Conservation (phyloP, 2,329 filamentous ascomycete species). For the Bipolaris victoriae region DNA sequence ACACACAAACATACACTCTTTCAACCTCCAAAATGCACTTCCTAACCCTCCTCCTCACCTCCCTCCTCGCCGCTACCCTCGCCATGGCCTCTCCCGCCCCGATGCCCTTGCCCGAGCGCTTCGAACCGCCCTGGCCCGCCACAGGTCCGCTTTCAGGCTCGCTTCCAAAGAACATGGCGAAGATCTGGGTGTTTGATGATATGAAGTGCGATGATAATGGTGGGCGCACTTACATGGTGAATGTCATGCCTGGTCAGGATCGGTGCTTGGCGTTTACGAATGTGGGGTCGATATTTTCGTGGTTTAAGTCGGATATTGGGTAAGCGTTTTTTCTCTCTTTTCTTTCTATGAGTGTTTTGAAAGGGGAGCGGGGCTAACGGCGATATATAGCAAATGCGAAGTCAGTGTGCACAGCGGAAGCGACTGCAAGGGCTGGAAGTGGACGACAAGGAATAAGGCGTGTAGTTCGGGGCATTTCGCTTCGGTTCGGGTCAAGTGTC, state of each 20-base stretch:
- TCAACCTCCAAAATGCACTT: constrained; percentile 1
- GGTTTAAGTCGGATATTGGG: constrained; percentile 8
- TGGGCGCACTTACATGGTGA: constrained; percentile 1
- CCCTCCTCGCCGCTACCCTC: background rate
- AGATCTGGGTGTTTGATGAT: constrained; percentile 4
- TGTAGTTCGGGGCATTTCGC: background rate
- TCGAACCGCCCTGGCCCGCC: background rate
- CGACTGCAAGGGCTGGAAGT: background rate
- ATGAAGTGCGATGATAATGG: background rate
- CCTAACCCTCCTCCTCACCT: background rate
- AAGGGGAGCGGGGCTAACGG: background rate
- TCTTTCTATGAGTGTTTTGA: background rate
- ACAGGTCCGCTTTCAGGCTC: background rate
- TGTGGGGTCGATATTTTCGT: constrained; percentile 1
- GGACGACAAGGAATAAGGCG: background rate
- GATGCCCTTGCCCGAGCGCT: background rate
- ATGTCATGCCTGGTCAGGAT: constrained; percentile 2
- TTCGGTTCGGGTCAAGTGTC: constrained; percentile 2
- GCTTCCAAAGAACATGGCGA: constrained; percentile 7
- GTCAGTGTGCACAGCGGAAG: constrained; percentile 2
- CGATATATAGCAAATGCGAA: background rate
- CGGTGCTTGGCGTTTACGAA: constrained; percentile 1
- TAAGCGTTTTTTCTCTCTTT: background rate
- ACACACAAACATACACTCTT: background rate
- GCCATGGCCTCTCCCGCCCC: background rate